A percentile compares a stretch with the other conserved stretches of the same genome.
phyloP scores from a whole-genome alignment of 768 basidiomycete genomes.

The Epithele typhae region DNA sequence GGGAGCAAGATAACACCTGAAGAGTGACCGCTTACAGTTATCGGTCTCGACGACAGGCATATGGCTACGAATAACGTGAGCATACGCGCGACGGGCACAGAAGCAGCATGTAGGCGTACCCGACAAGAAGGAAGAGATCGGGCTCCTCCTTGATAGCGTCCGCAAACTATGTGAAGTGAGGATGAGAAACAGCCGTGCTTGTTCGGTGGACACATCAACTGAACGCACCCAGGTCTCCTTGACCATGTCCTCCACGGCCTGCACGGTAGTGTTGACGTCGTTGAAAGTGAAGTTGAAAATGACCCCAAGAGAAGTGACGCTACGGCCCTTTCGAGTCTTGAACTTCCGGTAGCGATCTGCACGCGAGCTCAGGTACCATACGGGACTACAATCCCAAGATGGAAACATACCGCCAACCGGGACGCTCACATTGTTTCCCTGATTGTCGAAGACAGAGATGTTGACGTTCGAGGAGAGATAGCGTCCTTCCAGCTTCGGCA shows the following conservation, averaged over 20 bases:
- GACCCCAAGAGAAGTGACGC: conserved; percentile 77
- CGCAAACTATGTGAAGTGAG: conserved; percentile 48
- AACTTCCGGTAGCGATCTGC: conserved; percentile 68
- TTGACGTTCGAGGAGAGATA: conserved; percentile 86
- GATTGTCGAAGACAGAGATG: conserved; percentile 57
- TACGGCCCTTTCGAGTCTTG: conserved; percentile 69
- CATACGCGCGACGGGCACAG: background rate
- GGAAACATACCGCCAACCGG: conserved; percentile 41
- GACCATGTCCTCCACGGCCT: conserved; percentile 68
- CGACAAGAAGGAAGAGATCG: conserved; percentile 74
- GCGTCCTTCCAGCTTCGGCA: conserved; percentile 57
- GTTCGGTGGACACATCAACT: too few relatives aligned
- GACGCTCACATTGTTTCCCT: conserved; percentile 32
- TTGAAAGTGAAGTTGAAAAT: conserved; percentile 75
- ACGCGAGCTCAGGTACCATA: background rate
- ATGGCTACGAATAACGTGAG: conserved; percentile 47
- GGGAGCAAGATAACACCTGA: background rate
- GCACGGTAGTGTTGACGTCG: conserved; percentile 68
- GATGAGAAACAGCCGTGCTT: background rate
- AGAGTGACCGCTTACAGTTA: conserved; percentile 58
- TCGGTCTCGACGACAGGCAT: conserved; percentile 69
- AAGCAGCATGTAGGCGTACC: conserved; percentile 36
- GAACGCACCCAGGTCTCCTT: conserved; percentile 67
- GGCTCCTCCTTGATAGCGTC: conserved; percentile 79
- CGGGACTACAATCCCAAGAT: too few relatives aligned